These are phyloP conservation scores for Candolleomyces aberdarensis DNA, from an alignment of 768 basidiomycete genomes.

Conservation along the genomic window DNA sequence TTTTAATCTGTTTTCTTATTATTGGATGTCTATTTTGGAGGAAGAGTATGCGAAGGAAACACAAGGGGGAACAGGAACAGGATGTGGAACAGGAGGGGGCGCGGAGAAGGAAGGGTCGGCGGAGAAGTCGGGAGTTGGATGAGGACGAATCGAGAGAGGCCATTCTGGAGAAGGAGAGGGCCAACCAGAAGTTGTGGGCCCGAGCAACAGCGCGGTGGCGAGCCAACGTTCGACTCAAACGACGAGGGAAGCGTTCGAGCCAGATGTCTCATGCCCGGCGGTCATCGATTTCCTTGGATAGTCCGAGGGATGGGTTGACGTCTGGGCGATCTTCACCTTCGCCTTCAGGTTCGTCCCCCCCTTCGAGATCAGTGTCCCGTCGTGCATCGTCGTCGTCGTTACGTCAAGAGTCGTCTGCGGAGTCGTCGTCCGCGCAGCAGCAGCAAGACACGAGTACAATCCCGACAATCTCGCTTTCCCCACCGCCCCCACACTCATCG, in stretches of 20 bases:
- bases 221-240: constrained; percentile 55
- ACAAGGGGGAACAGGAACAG: constrained; percentile 17
- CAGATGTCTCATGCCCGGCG: constrained; percentile 21
- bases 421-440: background rate
- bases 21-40: constrained; percentile 62
- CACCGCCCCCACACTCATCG: constrained; percentile 15
- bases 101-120: constrained; percentile 17
- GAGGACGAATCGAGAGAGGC: constrained; percentile 29
- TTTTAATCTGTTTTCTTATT: constrained; percentile 59
- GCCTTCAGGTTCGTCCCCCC: constrained; percentile 11
- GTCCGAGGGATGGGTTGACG: constrained; percentile 15
- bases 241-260: constrained; percentile 42
- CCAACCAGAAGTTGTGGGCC: constrained; percentile 60
- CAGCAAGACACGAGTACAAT: constrained; percentile 6
- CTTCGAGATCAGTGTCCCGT: constrained; percentile 23
- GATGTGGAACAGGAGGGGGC: constrained; percentile 53
- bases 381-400: constrained; percentile 27
- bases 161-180: constrained; percentile 41
- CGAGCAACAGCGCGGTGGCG: constrained; percentile 69
- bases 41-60: constrained; percentile 32
- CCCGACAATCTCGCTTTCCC: constrained; percentile 15
- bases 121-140: constrained; percentile 12
- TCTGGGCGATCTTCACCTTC: constrained; percentile 7
- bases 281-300: constrained; percentile 22
- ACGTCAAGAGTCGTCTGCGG: constrained; percentile 4